Percentiles rank a stretch among this genome's conserved stretches.
Conservation (phyloP, 352 stramenopile species). For the Pythium periplocum region DNA sequence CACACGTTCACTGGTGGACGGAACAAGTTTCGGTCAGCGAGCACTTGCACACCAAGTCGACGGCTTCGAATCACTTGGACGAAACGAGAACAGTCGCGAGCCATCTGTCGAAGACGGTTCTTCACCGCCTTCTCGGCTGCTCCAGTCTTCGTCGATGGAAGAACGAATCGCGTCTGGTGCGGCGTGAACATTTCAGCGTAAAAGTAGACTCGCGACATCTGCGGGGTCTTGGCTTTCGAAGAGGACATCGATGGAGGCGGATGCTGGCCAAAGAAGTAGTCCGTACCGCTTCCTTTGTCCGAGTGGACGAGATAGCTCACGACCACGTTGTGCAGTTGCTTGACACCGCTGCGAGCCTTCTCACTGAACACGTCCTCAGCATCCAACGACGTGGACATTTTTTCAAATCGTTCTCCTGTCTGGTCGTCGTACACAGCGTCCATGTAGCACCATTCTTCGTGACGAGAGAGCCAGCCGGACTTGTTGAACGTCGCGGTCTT, state of each 20-base stretch:
- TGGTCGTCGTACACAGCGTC: slow-evolving; percentile 14
- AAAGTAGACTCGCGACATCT: slow-evolving; percentile 13
- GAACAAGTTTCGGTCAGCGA: slow-evolving; percentile 36
- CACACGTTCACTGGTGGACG: slow-evolving; percentile 36
- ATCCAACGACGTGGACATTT: slow-evolving; percentile 15
- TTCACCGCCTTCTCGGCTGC: slow-evolving; percentile 6
- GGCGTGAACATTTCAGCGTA: slow-evolving; percentile 23
- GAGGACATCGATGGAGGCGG: neutral
- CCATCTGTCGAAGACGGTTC: slow-evolving; percentile 12
- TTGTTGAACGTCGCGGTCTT: slow-evolving; percentile 20
- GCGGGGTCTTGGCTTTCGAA: no score
- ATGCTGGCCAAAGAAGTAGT: neutral
- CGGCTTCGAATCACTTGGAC: slow-evolving; percentile 45
- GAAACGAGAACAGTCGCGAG: slow-evolving; percentile 19
- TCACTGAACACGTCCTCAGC: slow-evolving; percentile 12
- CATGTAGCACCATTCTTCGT: slow-evolving; percentile 23
- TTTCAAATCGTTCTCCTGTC: slow-evolving; percentile 16
- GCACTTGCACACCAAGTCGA: slow-evolving; percentile 47
- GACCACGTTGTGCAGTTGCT: slow-evolving; percentile 17
- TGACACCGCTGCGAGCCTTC: slow-evolving; percentile 11
- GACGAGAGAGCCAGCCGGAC: slow-evolving; percentile 9
- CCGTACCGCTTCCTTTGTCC: no score
- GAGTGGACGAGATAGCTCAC: slow-evolving; percentile 3
- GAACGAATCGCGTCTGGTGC: slow-evolving; percentile 11
- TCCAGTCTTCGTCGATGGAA: neutral